Evolutionary conservation across 2,329 filamentous ascomycete genomes (phyloP).

Genomic region (Epichloe hybrida): DNA sequence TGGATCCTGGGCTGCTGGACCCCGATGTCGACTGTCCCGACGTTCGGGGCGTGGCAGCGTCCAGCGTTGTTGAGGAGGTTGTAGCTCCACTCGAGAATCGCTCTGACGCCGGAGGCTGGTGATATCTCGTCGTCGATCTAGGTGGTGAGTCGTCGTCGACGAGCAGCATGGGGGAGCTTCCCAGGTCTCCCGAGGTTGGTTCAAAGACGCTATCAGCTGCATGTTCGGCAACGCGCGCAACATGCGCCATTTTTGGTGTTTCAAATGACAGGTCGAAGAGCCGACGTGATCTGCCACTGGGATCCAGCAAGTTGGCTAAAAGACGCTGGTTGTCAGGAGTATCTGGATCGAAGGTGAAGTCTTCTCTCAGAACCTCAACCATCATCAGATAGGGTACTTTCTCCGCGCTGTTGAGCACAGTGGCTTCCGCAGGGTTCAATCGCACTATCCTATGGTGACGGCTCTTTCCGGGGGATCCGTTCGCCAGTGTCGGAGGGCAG

Average conservation of each 20-base stretch:
- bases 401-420: slow-evolving; percentile 74
- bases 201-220: slow-evolving; percentile 66
- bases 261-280: slow-evolving; percentile 57
- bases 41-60: slow-evolving; percentile 51
- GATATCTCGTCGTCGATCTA: slow-evolving; percentile 15
- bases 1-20: slow-evolving; percentile 50
- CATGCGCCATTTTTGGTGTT: slow-evolving; percentile 38
- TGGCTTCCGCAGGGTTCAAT: slow-evolving; percentile 71
- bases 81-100: slow-evolving; percentile 49
- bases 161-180: slow-evolving; percentile 56
- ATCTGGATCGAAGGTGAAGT: slow-evolving; percentile 71
- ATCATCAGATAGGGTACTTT: slow-evolving; percentile 76
- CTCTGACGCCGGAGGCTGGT: slow-evolving; percentile 25
- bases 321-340: slow-evolving; percentile 59
- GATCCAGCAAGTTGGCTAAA: slow-evolving; percentile 41
- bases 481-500: slow-evolving; percentile 59
- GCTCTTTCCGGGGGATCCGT: slow-evolving; percentile 61
- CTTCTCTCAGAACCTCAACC: slow-evolving; percentile 69
- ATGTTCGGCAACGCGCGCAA: slow-evolving; percentile 28
- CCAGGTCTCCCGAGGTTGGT: slow-evolving; percentile 64
- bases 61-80: slow-evolving; percentile 44
- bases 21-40: slow-evolving; percentile 56
- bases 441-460: slow-evolving; percentile 72
- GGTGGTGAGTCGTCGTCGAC: slow-evolving; percentile 34
- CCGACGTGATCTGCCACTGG: slow-evolving; percentile 42